phyloP scores from a whole-genome alignment of 768 basidiomycete genomes.

The Naganishia vishniacii region DNA sequence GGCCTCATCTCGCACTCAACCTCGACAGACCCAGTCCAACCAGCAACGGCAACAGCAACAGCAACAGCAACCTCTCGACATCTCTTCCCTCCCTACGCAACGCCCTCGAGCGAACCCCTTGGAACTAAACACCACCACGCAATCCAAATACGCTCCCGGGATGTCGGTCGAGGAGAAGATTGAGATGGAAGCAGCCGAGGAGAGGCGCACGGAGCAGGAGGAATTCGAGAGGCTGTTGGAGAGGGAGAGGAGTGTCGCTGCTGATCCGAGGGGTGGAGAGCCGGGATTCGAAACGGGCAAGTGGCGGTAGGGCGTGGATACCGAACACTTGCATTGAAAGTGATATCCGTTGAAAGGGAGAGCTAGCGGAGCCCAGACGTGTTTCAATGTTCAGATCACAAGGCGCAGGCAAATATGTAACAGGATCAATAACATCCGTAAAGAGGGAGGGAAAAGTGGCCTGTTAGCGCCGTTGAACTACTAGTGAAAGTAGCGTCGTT shows the following conservation, averaged over 20 bases:
- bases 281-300: constrained; percentile 21
- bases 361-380: too few species aligned
- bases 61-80: background rate
- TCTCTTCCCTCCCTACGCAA: background rate
- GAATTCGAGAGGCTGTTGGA: constrained; percentile 43
- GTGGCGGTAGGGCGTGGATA: constrained; percentile 14
- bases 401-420: too few species aligned
- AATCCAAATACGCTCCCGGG: constrained; percentile 7
- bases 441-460: too few species aligned
- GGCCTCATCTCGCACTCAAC: background rate
- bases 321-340: too few species aligned
- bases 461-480: too few species aligned
- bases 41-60: background rate
- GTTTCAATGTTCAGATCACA: too few species aligned
- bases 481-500: too few species aligned
- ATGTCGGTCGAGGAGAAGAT: constrained; percentile 18
- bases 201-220: constrained; percentile 33
- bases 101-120: background rate
- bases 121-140: background rate
- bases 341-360: too few species aligned
- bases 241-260: constrained; percentile 31
- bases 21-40: background rate
- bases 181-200: constrained; percentile 24
- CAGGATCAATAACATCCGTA: too few species aligned
- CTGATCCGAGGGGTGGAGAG: background rate